These are phyloP conservation scores for Citrus sp. DNA, from an alignment of 345 rosid species.

Conservation along the genomic window DNA sequence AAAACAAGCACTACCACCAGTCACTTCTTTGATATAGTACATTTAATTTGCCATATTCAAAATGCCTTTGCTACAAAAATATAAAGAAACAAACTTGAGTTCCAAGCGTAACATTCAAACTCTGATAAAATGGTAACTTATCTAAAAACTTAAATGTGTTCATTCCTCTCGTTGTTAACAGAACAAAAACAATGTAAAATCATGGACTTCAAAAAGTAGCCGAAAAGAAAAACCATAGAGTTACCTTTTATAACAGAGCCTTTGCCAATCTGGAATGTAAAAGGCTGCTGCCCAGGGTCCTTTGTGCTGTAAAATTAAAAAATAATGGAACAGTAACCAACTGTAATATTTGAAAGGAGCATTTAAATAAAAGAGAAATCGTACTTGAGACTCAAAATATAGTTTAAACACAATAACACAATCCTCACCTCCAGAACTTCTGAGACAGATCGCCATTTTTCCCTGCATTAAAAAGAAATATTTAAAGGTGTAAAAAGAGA, in stretches of 20 bases:
- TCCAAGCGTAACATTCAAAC: not conserved
- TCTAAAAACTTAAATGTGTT: not conserved
- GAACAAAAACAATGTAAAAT: not conserved
- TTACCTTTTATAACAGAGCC: constrained; percentile 83
- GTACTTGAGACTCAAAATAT: not conserved
- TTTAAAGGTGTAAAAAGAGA: not conserved
- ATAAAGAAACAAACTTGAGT: not conserved
- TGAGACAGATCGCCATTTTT: constrained; percentile 78
- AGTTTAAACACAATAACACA: not conserved
- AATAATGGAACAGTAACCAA: constrained; percentile 12
- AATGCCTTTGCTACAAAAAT: too few relatives aligned
- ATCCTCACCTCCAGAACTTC: constrained; percentile 88
- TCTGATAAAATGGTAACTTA: not conserved
- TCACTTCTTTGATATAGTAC: not conserved
- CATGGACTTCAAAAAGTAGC: not conserved
- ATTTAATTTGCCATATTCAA: not conserved
- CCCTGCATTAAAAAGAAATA: constrained; percentile 42
- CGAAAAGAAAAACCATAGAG: not conserved
- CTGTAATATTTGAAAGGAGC: not conserved
- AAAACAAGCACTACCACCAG: not conserved
- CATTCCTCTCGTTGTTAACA: not conserved
- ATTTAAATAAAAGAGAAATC: not conserved
- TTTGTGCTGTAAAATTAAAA: constrained; percentile 55
- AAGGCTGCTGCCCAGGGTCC: constrained; percentile 80
- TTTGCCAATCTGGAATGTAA: constrained; percentile 75